These are phyloP conservation scores for Populus simonii DNA, from an alignment of 345 rosid genomes.

Conservation along the genomic window DNA sequence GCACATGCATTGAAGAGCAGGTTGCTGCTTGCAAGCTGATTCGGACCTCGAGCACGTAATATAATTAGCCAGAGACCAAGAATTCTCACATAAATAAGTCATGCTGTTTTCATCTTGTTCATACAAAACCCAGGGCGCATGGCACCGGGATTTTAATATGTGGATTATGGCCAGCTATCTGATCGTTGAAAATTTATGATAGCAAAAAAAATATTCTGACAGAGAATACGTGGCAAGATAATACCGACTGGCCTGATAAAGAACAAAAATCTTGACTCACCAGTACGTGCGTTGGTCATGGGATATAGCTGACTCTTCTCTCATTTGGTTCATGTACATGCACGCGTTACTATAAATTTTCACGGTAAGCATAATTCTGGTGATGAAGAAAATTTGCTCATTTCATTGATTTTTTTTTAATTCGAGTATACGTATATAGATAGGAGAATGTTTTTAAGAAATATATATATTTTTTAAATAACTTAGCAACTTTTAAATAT, in stretches of 20 bases:
- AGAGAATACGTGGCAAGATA: conserved; percentile 26
- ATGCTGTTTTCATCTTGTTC: neutral
- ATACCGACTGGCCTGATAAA: conserved; percentile 7
- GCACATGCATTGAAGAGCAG: neutral
- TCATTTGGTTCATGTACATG: neutral
- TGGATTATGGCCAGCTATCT: neutral
- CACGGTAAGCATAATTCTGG: too few relatives aligned
- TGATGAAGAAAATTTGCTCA: too few relatives aligned
- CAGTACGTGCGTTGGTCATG: conserved; percentile 15
- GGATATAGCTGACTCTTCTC: neutral
- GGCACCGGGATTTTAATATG: neutral
- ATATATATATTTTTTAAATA: too few relatives aligned
- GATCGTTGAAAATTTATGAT: neutral
- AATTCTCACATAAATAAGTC: neutral
- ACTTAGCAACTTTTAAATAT: too few relatives aligned
- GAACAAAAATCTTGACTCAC: neutral
- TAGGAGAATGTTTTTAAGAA: too few relatives aligned
- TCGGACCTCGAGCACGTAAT: neutral
- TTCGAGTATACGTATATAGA: too few relatives aligned
- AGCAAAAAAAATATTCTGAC: neutral
- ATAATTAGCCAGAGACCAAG: neutral
- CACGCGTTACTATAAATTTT: too few relatives aligned
- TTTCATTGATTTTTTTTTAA: too few relatives aligned
- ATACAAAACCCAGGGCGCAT: neutral
- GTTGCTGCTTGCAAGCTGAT: neutral